Evolutionary conservation across 106 monocot genomes (phyloP).

Genomic region (Apostasia ramifera): DNA sequence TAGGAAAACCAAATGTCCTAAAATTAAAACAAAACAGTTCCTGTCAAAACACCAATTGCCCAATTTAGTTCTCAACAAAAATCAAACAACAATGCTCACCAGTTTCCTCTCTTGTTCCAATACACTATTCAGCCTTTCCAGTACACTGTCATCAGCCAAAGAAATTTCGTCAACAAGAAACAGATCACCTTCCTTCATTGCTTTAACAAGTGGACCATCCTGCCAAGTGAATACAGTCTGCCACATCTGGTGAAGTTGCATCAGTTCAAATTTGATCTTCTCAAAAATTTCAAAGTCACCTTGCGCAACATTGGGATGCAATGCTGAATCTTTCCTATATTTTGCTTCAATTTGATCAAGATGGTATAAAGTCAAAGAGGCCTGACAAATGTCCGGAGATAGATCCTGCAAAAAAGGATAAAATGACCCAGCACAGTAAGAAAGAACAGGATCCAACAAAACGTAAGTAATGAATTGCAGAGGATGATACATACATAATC

Average conservation of each 20-base stretch:
- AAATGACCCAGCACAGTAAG: not conserved
- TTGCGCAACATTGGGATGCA: conserved; percentile 21
- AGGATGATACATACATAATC: conserved; percentile 31
- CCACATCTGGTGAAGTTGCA: conserved; percentile 49
- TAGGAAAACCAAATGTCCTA: not conserved
- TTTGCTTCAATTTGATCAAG: conserved; percentile 28
- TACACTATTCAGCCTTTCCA: conserved; percentile 94
- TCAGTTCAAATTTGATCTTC: conserved; percentile 31
- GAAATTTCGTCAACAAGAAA: conserved; percentile 98
- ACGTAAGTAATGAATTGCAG: not conserved
- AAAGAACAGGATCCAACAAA: not conserved
- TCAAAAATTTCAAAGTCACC: conserved; percentile 42
- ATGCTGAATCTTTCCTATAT: conserved; percentile 9
- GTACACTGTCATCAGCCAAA: conserved; percentile 97
- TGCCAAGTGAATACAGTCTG: conserved; percentile 87
- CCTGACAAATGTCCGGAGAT: conserved; percentile 53
- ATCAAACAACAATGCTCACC: conserved; percentile 25
- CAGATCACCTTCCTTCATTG: conserved; percentile 85
- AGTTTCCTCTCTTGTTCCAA: conserved; percentile 86
- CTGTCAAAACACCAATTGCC: not conserved
- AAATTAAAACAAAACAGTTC: not conserved
- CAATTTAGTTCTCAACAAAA: not conserved
- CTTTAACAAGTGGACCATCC: conserved; percentile 92
- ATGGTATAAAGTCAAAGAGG: conserved; percentile 35
- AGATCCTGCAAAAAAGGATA: conserved; percentile 29